These are phyloP conservation scores for Alternaria sp. DNA, from an alignment of 2,329 filamentous ascomycete genomes.

Conservation along the genomic window DNA sequence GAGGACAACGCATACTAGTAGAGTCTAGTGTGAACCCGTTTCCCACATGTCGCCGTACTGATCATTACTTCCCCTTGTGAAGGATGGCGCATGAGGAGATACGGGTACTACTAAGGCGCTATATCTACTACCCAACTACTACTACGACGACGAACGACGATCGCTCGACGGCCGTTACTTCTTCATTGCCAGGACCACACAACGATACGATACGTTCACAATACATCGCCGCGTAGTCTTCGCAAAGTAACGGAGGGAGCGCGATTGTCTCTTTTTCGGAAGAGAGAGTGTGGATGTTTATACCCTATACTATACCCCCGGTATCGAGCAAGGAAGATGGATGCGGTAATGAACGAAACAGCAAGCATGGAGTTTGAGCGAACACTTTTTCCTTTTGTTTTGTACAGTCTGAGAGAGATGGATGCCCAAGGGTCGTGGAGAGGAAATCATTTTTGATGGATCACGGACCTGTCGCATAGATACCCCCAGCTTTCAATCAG, in stretches of 20 bases:
- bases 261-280: background rate
- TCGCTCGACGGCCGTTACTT: background rate
- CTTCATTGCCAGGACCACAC: background rate
- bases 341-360: constrained; percentile 3
- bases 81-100: constrained; percentile 13
- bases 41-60: background rate
- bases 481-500: constrained; percentile 29
- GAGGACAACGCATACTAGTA: constrained; percentile 45
- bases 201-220: background rate
- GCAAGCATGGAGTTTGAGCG: constrained; percentile 7
- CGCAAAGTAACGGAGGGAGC: background rate
- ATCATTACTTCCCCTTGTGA: background rate
- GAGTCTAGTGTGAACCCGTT: constrained; percentile 43
- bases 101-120: background rate
- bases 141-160: background rate
- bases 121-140: background rate
- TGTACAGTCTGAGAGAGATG: constrained; percentile 9
- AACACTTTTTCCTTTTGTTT: constrained; percentile 4
- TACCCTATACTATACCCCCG: constrained; percentile 3
- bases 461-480: constrained; percentile 27
- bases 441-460: constrained; percentile 20
- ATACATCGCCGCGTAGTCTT: background rate
- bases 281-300: background rate
- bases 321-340: background rate
- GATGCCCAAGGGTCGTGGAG: constrained; percentile 12